phyloP scores from a whole-genome alignment of 2,329 filamentous ascomycete species.

The Diaporthe helianthi region DNA sequence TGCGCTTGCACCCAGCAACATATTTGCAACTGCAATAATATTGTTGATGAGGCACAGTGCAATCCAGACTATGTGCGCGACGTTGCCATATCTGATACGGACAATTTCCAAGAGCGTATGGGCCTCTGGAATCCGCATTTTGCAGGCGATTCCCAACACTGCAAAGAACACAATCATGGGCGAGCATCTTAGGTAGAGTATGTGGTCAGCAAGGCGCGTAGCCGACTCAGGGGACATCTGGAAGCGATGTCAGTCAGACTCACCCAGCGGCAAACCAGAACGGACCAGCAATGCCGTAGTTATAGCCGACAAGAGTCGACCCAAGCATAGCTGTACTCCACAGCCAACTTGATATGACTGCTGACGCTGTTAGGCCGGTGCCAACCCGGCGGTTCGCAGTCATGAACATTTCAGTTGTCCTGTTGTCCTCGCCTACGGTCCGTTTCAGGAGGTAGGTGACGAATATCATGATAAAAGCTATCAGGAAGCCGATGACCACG shows the following conservation, averaged over 20 bases:
- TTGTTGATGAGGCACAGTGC: conserved; percentile 60
- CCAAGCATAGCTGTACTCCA: conserved; percentile 61
- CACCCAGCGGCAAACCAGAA: conserved; percentile 63
- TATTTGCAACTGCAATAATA: conserved; percentile 59
- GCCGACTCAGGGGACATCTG: accelerated
- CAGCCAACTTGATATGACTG: conserved; percentile 62
- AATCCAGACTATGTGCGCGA: conserved; percentile 59
- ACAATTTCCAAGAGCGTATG: conserved; percentile 62
- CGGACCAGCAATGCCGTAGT: conserved; percentile 60
- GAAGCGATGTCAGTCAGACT: too few species aligned
- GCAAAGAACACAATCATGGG: conserved; percentile 65
- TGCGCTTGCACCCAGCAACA: conserved; percentile 55
- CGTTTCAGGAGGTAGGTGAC: conserved; percentile 25
- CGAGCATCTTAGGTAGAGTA: conserved; percentile 48
- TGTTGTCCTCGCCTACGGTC: conserved; percentile 28
- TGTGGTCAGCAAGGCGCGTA: not conserved
- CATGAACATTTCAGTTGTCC: conserved; percentile 32
- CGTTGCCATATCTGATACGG: conserved; percentile 55
- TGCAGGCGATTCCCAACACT: conserved; percentile 57
- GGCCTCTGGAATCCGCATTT: conserved; percentile 59
- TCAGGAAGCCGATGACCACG: conserved; percentile 28
- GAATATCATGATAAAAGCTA: conserved; percentile 30
- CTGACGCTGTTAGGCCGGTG: conserved; percentile 59
- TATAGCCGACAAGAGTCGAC: conserved; percentile 58
- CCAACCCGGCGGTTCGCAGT: conserved; percentile 56